A percentile compares a stretch with the other conserved stretches of the same genome.
Evolutionary conservation across 169 alveolate species (phyloP).

Genomic region (Plasmodium relictum): DNA sequence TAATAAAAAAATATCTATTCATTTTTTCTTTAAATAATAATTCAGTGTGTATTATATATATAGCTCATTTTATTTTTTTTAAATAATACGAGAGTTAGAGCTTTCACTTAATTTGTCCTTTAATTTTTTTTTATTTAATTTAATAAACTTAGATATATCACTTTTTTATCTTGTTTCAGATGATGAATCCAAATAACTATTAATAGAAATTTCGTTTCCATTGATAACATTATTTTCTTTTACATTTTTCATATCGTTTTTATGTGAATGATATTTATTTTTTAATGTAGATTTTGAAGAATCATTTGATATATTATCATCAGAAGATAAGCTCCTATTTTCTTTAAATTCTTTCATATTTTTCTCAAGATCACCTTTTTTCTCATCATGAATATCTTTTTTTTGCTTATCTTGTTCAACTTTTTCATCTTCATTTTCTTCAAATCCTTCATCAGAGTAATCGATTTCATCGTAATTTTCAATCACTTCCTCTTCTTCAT

Average conservation of each 20-base stretch:
- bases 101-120: neutral
- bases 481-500: neutral
- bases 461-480: neutral
- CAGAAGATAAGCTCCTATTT: neutral
- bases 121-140: neutral
- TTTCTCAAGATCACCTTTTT: neutral
- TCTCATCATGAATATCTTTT: neutral
- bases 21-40: no score
- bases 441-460: neutral
- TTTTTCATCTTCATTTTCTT: neutral
- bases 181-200: slow-evolving; percentile 22
- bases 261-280: neutral
- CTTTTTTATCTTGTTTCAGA: slow-evolving; percentile 38
- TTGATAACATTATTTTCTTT: neutral
- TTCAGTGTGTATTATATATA: no score
- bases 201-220: neutral
- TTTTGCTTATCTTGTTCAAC: neutral
- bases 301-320: slow-evolving; percentile 7
- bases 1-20: no score
- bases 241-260: neutral
- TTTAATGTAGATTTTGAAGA: slow-evolving; percentile 1
- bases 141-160: slow-evolving; percentile 13
- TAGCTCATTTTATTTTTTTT: no score
- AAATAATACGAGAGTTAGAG: neutral
- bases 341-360: neutral